Conservation (phyloP, 148 eudicot genomes). For the Euryodendron excelsum region DNA sequence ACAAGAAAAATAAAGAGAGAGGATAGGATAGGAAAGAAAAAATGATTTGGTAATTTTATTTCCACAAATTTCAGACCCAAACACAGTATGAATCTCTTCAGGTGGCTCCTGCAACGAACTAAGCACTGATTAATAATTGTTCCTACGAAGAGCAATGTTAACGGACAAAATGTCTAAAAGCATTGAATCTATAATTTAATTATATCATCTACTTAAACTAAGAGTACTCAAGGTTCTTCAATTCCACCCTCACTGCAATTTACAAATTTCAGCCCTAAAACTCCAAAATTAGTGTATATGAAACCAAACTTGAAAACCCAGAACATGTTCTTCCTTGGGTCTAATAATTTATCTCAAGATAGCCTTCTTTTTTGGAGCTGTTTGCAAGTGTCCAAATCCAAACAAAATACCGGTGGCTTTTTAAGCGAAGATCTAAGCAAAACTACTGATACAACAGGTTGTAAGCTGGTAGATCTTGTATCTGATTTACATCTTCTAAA, state of each 20-base stretch:
- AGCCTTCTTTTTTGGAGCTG: slow-evolving; percentile 3
- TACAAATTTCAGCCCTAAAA: slow-evolving; percentile 5
- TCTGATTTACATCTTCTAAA: slow-evolving; percentile 65
- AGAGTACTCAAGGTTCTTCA: not conserved
- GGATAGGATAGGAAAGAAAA: too few relatives aligned
- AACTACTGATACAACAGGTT: slow-evolving; percentile 62
- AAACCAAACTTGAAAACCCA: not conserved
- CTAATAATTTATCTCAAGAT: not conserved
- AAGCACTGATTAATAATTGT: not conserved
- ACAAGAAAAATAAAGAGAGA: too few relatives aligned
- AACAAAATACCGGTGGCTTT: not conserved
- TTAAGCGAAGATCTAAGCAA: not conserved
- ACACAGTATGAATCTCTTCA: too few relatives aligned
- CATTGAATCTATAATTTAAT: not conserved
- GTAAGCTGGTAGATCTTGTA: slow-evolving; percentile 81
- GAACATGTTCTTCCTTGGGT: not conserved
- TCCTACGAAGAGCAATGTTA: not conserved
- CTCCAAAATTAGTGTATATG: not conserved
- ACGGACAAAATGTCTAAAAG: not conserved
- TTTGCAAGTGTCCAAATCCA: not conserved
- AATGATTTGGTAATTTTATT: too few relatives aligned
- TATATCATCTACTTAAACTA: slow-evolving; percentile 4
- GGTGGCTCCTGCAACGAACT: not conserved
- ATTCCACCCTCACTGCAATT: not conserved
- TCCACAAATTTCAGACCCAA: too few relatives aligned